Base-by-base conservation (phyloP, 2,329 filamentous ascomycete species). In the Parastagonospora nodorum region DNA sequence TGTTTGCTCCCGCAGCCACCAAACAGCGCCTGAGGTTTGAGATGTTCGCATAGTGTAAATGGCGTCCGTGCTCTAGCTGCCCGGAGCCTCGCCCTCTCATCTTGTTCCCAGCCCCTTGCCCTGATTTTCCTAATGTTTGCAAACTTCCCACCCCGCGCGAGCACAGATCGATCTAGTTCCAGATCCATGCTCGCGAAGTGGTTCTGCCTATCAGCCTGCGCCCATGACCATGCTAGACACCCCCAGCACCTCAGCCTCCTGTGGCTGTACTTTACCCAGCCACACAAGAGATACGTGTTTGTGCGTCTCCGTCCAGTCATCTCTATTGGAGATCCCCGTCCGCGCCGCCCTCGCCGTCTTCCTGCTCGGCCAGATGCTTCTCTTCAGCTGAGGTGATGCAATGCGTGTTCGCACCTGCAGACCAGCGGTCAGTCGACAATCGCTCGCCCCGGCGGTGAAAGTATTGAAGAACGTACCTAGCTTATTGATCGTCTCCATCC, bases 401-500 rank as follows among this genome's bases (percentile, higher is more conserved):
- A 61, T 88, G 84, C 80, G 95, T 91, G 73, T 96, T 96, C 38
- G 91, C 90, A 24, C 71, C 71, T 73, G 48, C 39, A 48, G 24
- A 41, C 48, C 53, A 44, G 48, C 56, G 55, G 63, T 70, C 58
- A 68, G 64, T 49, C 45, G 15, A 28, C 32, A 11, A 46, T 11
- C 42, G 42, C 28, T 40, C 37, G 41, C 46, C 42, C 36, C 48
- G 45, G 42, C 53, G 41, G 38, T 47, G 42, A 43, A 44, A 32
- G 31, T 16, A 24, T 27, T 15, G 30, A 54, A 42, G 32, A 61
- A 57, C 66, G 38, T 60, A 72, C 89, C 87, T 41, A 96, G 80
- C 82, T 99, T 99, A 80, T 99, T 97, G 78, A 94, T 90, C 58
- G 95, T 97, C 83, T 97, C 91, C 75, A 93, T 84, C 81, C 92